Base-by-base conservation (phyloP, 2,329 filamentous ascomycete species). In the Penicillium palitans region DNA sequence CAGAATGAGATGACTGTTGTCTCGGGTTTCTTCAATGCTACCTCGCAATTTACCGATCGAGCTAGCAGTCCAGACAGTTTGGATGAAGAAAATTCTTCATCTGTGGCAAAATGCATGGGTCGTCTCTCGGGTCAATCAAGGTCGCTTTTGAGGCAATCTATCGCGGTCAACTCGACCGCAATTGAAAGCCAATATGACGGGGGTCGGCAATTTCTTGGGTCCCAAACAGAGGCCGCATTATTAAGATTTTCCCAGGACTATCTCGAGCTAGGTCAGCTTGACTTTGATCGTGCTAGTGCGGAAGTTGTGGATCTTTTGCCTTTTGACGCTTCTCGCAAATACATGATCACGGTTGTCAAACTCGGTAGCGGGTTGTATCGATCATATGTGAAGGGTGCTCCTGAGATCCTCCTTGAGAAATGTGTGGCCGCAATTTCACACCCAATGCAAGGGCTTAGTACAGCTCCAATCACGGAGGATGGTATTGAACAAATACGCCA, bases 1-100 rank as follows among this genome's bases (percentile, higher is more conserved):
- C 86, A 88, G 54, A 89, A 89, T 68, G 83, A 85, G 71, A 90
- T 90, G 87, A 88, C 86, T 0, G 88, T 91, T 1, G 88, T 90
- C 25, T 84, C 87, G n/a, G 88, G 87, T 3, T 85, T 86, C 7
- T 75, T 90, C 17, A 87, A 87, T 39, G 33, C 13, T 24, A 52
- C 37, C 5, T 57, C 17, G 25, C 49, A 33, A 60, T 64, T 51
- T 57, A 65, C 50, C 4, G 57, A 54, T 41, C 40, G 19, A 17
- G 19, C 21, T 29, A 29, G 21, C 6, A n/a, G 12, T 24, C 19
- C 29, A 27, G 8, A 24, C 4, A 24, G n/a, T 3, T 9, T 2
- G 2, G 17, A 10, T 15, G 17, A 44, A 35, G 21, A 24, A 17
- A 45, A 27, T 1, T 10, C 12, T 17, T 39, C 25, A 5, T 44